Evolutionary conservation across 495 filamentous ascomycete genomes (phyloP).

Genomic region (Tuber microsphaerosporum): DNA sequence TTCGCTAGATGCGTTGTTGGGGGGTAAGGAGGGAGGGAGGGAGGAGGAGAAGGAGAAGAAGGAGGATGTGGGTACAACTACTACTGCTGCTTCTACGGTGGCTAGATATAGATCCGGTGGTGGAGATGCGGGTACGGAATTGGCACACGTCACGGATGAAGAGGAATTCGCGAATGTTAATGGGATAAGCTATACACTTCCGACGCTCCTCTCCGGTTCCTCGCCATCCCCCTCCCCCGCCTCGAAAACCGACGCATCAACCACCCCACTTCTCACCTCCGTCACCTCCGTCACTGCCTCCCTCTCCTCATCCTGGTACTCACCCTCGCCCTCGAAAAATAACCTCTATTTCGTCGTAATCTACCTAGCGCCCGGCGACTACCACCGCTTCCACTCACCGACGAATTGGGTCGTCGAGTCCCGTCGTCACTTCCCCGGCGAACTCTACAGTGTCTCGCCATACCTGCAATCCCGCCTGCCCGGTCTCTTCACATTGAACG

Average conservation of each 20-base stretch:
- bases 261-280: constrained; percentile 56
- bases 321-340: constrained; percentile 11
- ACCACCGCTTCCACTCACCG: constrained; percentile 96
- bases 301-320: constrained; percentile 49
- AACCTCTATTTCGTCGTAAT: constrained; percentile 87
- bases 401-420: constrained; percentile 87
- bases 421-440: constrained; percentile 90
- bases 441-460: constrained; percentile 88
- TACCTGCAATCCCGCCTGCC: constrained; percentile 88
- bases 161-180: constrained; percentile 94
- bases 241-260: constrained; percentile 55
- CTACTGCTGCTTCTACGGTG: constrained; percentile 1
- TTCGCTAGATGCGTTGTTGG: constrained; percentile 83
- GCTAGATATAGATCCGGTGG: constrained; percentile 7
- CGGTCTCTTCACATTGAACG: constrained; percentile 91
- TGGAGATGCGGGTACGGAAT: constrained; percentile 42
- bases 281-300: constrained; percentile 76
- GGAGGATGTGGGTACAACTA: too few relatives aligned
- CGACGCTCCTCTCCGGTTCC: constrained; percentile 72
- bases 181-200: constrained; percentile 92
- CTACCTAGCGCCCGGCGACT: constrained; percentile 97
- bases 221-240: constrained; percentile 28
- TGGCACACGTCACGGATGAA: constrained; percentile 64
- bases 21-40: constrained; percentile 40
- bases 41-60: constrained; percentile 11